phyloP scores from a whole-genome alignment of 805 yeast species.

The Diddensiella caesifluorescens region DNA sequence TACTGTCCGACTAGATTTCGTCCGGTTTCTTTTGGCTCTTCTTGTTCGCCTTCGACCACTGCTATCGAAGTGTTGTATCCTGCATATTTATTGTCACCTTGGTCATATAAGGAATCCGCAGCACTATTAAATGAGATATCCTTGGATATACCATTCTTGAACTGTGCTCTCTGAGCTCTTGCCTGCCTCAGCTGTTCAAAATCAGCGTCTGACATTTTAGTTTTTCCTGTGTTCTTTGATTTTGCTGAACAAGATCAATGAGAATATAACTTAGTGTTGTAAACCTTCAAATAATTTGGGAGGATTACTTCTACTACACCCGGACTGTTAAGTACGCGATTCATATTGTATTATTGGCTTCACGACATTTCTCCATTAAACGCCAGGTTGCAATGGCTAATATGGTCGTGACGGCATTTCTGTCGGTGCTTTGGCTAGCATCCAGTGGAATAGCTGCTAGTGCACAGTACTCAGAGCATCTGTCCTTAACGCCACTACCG shows the following conservation, averaged over 20 bases:
- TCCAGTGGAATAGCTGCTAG: no score
- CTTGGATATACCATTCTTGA: neutral
- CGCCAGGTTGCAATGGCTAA: no score
- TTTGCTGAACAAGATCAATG: no score
- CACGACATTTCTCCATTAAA: no score
- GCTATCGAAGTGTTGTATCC: constrained; percentile 15
- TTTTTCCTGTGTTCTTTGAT: neutral
- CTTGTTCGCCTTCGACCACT: constrained; percentile 1
- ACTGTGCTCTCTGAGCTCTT: neutral
- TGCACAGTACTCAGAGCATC: constrained; percentile 61
- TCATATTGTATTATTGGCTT: no score
- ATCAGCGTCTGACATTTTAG: neutral
- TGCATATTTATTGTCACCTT: constrained; percentile 4
- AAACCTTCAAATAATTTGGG: no score
- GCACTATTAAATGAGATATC: constrained; percentile 2
- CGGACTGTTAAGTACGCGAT: no score
- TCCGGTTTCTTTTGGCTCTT: constrained; percentile 1
- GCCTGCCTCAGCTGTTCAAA: neutral
- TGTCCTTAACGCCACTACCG: constrained; percentile 66
- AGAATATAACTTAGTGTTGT: no score
- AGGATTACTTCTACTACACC: no score
- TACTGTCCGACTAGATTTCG: constrained; percentile 36
- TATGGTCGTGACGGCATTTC: no score
- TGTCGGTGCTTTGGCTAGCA: no score
- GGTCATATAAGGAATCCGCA: constrained; percentile 7